phyloP scores from a whole-genome alignment of 2,329 filamentous ascomycete species.

The Annulohypoxylon truncatum region DNA sequence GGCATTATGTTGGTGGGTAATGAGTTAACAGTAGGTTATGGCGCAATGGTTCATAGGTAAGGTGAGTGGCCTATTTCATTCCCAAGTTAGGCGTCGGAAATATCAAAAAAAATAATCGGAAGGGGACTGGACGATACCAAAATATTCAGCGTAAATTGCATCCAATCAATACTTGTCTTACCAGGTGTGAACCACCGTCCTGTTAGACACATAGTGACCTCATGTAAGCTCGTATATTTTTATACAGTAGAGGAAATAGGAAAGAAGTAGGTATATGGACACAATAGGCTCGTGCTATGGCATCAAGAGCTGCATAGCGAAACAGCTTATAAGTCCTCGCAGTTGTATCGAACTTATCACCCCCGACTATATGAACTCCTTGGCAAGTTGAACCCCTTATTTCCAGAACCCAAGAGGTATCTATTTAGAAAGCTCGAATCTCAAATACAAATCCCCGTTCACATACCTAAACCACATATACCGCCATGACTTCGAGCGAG shows the following conservation, averaged over 20 bases:
- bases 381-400: neutral
- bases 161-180: neutral
- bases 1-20: neutral
- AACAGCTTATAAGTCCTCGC: too few relatives aligned
- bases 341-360: neutral
- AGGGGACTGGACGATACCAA: neutral
- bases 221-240: too few relatives aligned
- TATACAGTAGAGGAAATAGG: too few relatives aligned
- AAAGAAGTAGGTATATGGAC: too few relatives aligned
- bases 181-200: too few relatives aligned
- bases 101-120: slow-evolving; percentile 20
- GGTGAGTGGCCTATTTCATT: neutral
- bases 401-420: too few relatives aligned
- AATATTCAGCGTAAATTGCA: neutral
- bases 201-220: too few relatives aligned
- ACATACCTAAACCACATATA: neutral
- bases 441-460: neutral
- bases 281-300: too few relatives aligned
- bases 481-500: neutral
- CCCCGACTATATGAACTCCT: neutral
- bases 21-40: slow-evolving; percentile 16
- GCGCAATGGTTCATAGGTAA: neutral
- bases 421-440: too few relatives aligned
- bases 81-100: slow-evolving; percentile 9
- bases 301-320: too few relatives aligned